Conservation (phyloP, 805 yeast genomes). For the Yamadazyma paraphyllophila region DNA sequence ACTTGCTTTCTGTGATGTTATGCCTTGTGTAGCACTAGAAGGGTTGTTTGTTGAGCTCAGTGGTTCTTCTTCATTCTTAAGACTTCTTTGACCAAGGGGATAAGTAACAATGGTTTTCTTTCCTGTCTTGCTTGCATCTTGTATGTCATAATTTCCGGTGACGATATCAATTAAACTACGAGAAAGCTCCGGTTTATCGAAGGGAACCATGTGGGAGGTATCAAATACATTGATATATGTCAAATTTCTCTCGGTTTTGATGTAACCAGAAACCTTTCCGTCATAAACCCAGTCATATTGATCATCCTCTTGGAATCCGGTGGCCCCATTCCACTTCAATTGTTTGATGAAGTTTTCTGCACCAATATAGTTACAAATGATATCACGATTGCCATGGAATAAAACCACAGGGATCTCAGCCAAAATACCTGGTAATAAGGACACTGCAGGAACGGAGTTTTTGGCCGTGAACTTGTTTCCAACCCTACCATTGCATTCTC, state of each 20-base stretch:
- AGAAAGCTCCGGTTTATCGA: conserved; percentile 67
- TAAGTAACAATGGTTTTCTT: conserved; percentile 24
- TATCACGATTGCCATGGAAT: conserved; percentile 85
- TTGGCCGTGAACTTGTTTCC: conserved; percentile 48
- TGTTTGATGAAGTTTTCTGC: conserved; percentile 62
- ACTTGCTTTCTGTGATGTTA: not conserved
- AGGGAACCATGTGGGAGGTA: conserved; percentile 94
- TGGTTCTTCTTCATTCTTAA: not conserved
- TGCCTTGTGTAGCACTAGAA: not conserved
- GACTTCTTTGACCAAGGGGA: conserved; percentile 26
- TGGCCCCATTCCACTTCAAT: conserved; percentile 61
- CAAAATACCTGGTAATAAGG: conserved; percentile 65
- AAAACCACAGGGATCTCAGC: conserved; percentile 60
- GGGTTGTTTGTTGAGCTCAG: not conserved
- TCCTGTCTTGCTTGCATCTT: conserved; percentile 11
- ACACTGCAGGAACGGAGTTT: conserved; percentile 58
- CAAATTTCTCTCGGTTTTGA: conserved; percentile 60
- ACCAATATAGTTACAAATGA: conserved; percentile 82
- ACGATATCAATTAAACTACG: conserved; percentile 66
- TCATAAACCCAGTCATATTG: conserved; percentile 45
- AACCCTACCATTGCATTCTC: conserved; percentile 72
- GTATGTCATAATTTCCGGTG: conserved; percentile 23
- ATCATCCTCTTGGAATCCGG: conserved; percentile 47
- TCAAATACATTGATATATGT: conserved; percentile 72
- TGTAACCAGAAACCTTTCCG: conserved; percentile 34